phyloP scores from a whole-genome alignment of 139 green algal genomes.

The Coelastrella sp. region DNA sequence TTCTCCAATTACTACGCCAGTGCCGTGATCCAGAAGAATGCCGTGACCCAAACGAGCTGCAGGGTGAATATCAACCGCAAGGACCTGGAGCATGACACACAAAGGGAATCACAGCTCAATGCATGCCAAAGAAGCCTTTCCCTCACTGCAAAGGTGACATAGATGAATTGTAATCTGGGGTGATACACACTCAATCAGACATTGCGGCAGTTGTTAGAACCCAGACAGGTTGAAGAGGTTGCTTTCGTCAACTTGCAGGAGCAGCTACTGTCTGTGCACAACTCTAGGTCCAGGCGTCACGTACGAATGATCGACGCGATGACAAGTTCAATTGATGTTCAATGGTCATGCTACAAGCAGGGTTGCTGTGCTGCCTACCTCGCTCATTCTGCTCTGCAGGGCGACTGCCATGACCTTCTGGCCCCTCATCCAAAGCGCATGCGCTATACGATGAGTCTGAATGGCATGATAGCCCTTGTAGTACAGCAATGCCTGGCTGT shows the following conservation, averaged over 20 bases:
- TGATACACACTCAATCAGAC: no score
- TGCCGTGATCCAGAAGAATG: constrained; percentile 97
- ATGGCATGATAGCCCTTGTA: constrained; percentile 97
- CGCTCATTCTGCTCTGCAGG: constrained; percentile 78
- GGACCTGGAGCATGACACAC: constrained; percentile 52
- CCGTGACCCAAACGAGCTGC: constrained; percentile 93
- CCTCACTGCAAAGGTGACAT: no score
- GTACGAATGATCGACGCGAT: no score
- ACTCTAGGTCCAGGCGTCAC: no score
- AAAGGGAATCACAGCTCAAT: neutral
- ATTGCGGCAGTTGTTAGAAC: no score
- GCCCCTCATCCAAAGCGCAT: constrained; percentile 87
- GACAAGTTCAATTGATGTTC: no score
- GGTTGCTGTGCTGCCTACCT: constrained; percentile 62
- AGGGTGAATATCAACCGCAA: constrained; percentile 97
- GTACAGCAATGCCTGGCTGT: constrained; percentile 85
- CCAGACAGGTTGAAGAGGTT: no score
- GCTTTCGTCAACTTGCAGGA: no score
- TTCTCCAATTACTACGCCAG: constrained; percentile 94
- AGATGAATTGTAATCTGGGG: no score
- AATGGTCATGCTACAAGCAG: no score
- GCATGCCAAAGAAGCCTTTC: no score
- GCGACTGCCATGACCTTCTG: constrained; percentile 85
- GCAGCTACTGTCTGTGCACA: no score
- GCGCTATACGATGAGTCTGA: constrained; percentile 92